phyloP scores from a whole-genome alignment of 1,139 yeast species.

The Taiozyma onychis region DNA sequence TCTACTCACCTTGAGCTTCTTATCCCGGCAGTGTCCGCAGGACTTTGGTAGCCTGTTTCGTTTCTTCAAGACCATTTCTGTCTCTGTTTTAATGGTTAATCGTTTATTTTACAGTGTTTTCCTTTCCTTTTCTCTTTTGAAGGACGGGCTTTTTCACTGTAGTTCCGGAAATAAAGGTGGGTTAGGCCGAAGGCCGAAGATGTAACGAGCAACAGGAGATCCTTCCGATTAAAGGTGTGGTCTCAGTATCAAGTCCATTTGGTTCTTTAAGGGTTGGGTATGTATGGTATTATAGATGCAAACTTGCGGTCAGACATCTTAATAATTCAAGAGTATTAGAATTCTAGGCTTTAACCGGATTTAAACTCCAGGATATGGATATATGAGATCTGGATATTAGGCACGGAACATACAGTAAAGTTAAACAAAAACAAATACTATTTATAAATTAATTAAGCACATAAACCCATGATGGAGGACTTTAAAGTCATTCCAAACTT shows the following conservation, averaged over 20 bases:
- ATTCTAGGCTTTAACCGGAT: background rate
- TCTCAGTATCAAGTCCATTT: no score
- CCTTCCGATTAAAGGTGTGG: no score
- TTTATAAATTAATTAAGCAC: background rate
- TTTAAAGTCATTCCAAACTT: background rate
- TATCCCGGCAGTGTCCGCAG: background rate
- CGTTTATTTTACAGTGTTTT: background rate
- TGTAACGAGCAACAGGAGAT: no score
- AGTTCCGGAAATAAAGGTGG: no score
- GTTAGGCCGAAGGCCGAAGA: no score
- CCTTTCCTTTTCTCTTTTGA: background rate
- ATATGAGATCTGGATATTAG: no score
- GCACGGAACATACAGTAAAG: background rate
- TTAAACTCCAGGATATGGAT: background rate
- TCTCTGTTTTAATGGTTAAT: background rate
- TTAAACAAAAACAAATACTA: background rate
- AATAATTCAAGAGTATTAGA: background rate
- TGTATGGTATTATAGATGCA: no score
- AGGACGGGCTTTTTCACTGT: no score
- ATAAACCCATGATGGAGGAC: background rate
- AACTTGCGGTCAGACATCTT: no score
- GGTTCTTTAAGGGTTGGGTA: no score
- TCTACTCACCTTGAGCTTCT: background rate
- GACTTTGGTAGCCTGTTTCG: background rate
- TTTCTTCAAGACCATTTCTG: background rate